Percentiles rank a stretch among this genome's conserved stretches.
These are phyloP conservation scores for Hanseniaspora occidentalis DNA, from an alignment of 805 yeast species.

Conservation along the genomic window DNA sequence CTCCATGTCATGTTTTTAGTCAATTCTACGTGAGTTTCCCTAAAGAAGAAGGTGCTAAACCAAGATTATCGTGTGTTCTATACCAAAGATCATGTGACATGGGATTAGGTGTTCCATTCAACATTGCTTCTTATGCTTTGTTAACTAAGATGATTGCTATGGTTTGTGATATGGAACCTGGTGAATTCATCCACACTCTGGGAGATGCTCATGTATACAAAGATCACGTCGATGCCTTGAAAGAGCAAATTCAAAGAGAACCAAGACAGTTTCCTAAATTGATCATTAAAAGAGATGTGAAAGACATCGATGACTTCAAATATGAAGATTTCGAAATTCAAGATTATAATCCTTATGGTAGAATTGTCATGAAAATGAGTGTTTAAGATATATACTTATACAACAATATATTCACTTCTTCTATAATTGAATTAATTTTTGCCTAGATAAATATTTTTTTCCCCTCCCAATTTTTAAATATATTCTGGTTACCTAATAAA, in stretches of 20 bases:
- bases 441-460: neutral
- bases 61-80: constrained; percentile 72
- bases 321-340: constrained; percentile 78
- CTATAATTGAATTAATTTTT: neutral
- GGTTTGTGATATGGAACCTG: constrained; percentile 89
- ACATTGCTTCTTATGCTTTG: constrained; percentile 91
- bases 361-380: constrained; percentile 94
- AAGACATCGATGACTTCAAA: constrained; percentile 72
- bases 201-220: constrained; percentile 95
- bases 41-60: constrained; percentile 33
- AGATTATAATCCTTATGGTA: constrained; percentile 69
- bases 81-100: constrained; percentile 98
- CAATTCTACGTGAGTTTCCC: constrained; percentile 91
- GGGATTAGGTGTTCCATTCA: constrained; percentile 99
- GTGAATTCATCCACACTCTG: constrained; percentile 88
- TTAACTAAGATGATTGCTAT: constrained; percentile 92
- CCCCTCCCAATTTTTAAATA: too few relatives aligned
- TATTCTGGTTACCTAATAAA: neutral
- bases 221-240: constrained; percentile 86
- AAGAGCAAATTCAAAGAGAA: constrained; percentile 60
- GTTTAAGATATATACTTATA: constrained; percentile 43
- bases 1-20: constrained; percentile 95
- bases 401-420: too few relatives aligned
- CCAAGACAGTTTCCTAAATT: constrained; percentile 79
- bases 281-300: constrained; percentile 52